Base-by-base conservation (phyloP, 2,329 filamentous ascomycete species). In the Leptographium galeiforme region DNA sequence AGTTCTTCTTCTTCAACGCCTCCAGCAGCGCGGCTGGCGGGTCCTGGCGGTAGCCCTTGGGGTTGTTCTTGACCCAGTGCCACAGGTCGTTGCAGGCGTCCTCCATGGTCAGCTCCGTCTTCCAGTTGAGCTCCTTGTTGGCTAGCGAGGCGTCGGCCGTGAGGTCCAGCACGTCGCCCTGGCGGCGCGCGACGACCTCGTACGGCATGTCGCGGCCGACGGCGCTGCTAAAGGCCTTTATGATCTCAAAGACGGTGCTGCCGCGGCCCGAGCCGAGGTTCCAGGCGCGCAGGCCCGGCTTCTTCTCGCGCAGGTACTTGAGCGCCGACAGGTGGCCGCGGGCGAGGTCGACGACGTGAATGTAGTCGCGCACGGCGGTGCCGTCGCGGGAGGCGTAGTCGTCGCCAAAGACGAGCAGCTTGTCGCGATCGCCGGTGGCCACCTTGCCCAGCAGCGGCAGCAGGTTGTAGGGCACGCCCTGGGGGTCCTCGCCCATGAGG, bases 51-150 rank as follows among this genome's bases (percentile, higher is more conserved):
- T 97, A 97, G 25, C 93, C 93, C 71, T 90, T 82, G 30, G 93
- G 93, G 73, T 97, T 97, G 72, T 96, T 97, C 72, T 85, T 78
- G 16, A 94, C 95, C 93, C 93, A 98, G 64, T 82, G 84, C 93
- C 93, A 98, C 60, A 98, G 76, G 69, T 98, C 89, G 61, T 84
- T 81, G 68, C 93, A 98, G 32, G 91, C 90, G 68, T 95, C 82
- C 72, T 97, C 91, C 67, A 98, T 81, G 19, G 87, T 90, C 55
- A 85, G 76, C 72, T 94, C 80, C 1, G 93, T 90, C 76, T 90
- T 90, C 93, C 93, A 98, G 58, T 82, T 75, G 52, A 98, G 78
- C 73, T 98, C 93, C 67, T 81, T 73, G 71, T 95, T 95, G 51
- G 93, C 93, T 40, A 89, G 80, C 4, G 79, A 78, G 13, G 93